A percentile compares a stretch with the other conserved stretches of the same genome.
These are phyloP conservation scores for Pholiota conissans DNA, from an alignment of 768 basidiomycete species.

Conservation along the genomic window DNA sequence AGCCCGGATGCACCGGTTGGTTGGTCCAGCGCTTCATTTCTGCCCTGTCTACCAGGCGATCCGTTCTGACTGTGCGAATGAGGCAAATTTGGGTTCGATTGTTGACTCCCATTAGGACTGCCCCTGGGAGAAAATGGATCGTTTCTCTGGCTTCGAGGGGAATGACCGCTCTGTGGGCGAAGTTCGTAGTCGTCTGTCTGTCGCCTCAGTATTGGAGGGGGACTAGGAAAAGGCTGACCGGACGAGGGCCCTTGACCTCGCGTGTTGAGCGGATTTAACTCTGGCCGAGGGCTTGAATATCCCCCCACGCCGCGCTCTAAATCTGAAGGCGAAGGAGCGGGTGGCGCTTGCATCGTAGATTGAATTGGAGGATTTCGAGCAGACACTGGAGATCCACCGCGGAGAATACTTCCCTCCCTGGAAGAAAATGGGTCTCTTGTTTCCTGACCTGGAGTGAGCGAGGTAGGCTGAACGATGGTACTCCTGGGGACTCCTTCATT, in stretches of 20 bases:
- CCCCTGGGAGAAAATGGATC: slow-evolving; percentile 1
- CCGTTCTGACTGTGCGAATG: not conserved
- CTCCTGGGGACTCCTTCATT: not conserved
- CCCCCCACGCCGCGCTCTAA: not conserved
- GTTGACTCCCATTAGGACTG: not conserved
- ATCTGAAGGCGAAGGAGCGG: not conserved
- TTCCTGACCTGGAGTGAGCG: not conserved
- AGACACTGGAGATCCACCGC: not conserved
- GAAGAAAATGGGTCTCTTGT: not conserved
- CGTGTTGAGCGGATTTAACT: not conserved
- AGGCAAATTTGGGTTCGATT: not conserved
- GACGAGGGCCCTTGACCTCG: not conserved
- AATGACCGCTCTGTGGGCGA: not conserved
- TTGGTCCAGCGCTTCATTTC: too few species aligned
- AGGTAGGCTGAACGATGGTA: not conserved
- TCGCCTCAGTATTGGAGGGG: not conserved
- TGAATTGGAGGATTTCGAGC: not conserved
- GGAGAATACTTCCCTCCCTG: not conserved
- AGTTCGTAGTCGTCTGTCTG: not conserved
- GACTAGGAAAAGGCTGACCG: not conserved
- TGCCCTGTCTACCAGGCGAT: too few species aligned
- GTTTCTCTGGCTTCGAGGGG: not conserved
- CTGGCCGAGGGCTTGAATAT: not conserved
- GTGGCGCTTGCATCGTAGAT: not conserved
- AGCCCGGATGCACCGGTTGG: not conserved